These are phyloP conservation scores for Monascus purpureus DNA, from an alignment of 495 filamentous ascomycete genomes.

Conservation along the genomic window DNA sequence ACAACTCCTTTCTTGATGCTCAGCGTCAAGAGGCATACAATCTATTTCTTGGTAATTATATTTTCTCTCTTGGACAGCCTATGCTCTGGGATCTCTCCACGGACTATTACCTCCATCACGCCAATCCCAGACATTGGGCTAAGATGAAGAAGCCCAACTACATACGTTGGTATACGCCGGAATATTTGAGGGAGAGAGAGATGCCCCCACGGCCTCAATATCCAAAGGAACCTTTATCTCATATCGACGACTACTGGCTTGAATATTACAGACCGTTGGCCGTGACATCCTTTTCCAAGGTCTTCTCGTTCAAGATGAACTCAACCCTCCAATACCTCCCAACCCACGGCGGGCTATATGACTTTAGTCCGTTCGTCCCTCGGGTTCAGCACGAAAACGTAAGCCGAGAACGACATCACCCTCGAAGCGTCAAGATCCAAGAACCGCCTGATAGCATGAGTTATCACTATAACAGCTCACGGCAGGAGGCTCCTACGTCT, in stretches of 20 bases:
- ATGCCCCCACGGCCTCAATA: constrained; percentile 37
- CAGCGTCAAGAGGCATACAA: constrained; percentile 98
- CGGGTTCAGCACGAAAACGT: constrained; percentile 35
- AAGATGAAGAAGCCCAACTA: constrained; percentile 52
- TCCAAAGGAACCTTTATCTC: constrained; percentile 42
- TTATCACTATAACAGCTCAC: constrained; percentile 2
- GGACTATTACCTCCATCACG: constrained; percentile 94
- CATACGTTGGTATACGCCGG: constrained; percentile 79
- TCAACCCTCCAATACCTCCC: constrained; percentile 71
- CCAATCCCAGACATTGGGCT: constrained; percentile 60
- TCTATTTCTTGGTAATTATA: constrained; percentile 93
- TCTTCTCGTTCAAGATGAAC: constrained; percentile 84
- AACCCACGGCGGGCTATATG: constrained; percentile 55
- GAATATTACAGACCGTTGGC: constrained; percentile 87
- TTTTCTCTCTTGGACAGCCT: constrained; percentile 75
- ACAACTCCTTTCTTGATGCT: constrained; percentile 93
- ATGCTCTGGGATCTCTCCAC: constrained; percentile 96
- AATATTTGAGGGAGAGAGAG: constrained; percentile 47
- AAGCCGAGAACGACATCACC: constrained; percentile 24
- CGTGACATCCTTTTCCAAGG: constrained; percentile 73
- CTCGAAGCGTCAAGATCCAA: constrained; percentile 30
- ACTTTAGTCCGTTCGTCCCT: constrained; percentile 74
- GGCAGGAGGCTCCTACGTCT: background rate
- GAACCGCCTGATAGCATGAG: constrained; percentile 17
- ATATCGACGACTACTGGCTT: constrained; percentile 94